Conservation (phyloP, 129 eudicot genomes). For the Lactuca saligna region DNA sequence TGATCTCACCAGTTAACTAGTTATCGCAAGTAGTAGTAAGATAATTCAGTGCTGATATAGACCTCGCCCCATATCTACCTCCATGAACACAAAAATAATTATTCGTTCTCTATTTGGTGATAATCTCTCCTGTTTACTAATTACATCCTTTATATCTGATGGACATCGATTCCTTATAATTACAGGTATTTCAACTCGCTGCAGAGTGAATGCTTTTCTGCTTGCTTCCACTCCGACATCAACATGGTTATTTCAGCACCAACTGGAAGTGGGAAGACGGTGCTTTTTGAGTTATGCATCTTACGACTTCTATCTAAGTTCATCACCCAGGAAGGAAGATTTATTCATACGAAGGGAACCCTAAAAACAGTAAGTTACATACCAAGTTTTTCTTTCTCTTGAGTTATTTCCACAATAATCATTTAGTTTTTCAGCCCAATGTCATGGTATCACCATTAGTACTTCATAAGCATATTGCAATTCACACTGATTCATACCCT, state of each 20-base stretch:
- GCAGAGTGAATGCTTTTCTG: constrained; percentile 98
- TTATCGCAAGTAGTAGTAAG: constrained; percentile 6
- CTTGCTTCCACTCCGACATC: constrained; percentile 82
- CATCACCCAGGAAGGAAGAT: constrained; percentile 68
- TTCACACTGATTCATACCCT: constrained; percentile 13
- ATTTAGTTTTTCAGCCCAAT: constrained; percentile 6
- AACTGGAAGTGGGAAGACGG: constrained; percentile 99
- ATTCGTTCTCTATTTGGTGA: constrained; percentile 3
- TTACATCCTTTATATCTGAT: not conserved
- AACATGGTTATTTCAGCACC: constrained; percentile 99
- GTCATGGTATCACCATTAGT: constrained; percentile 6
- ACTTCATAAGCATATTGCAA: constrained; percentile 11
- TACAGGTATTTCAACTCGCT: constrained; percentile 93
- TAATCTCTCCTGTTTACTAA: constrained; percentile 12
- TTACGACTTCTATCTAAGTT: constrained; percentile 89
- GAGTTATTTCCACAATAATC: constrained; percentile 7
- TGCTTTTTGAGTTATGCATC: constrained; percentile 93
- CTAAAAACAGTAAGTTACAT: constrained; percentile 73
- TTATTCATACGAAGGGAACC: constrained; percentile 72
- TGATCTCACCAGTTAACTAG: constrained; percentile 4
- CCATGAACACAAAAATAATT: not conserved
- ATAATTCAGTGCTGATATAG: constrained; percentile 17
- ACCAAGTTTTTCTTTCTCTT: constrained; percentile 26
- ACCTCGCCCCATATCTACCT: constrained; percentile 11
- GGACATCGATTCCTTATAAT: constrained; percentile 5